Conservation (phyloP, 2,329 filamentous ascomycete species). For the Fusarium concolor region DNA sequence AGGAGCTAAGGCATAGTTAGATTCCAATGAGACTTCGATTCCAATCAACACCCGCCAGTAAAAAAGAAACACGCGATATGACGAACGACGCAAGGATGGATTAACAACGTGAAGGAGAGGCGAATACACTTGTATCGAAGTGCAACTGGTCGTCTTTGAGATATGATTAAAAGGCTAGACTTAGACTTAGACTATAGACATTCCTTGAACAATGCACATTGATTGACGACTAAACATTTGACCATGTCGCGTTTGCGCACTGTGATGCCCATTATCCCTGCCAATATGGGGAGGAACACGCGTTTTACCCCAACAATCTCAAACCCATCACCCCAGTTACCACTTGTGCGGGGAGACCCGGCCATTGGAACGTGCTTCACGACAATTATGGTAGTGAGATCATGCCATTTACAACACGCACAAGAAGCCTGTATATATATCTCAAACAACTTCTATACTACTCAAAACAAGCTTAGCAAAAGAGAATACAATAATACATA, state of each 20-base stretch:
- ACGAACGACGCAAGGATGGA: constrained; percentile 18
- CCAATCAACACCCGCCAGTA: constrained; percentile 33
- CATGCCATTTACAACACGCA: too few species aligned
- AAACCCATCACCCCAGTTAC: background rate
- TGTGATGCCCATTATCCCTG: too few species aligned
- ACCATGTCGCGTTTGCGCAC: too few species aligned
- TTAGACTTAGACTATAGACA: constrained; percentile 32
- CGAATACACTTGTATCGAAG: background rate
- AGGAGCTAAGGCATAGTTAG: constrained; percentile 38
- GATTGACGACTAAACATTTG: background rate
- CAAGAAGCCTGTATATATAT: too few species aligned
- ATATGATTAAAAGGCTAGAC: constrained; percentile 1
- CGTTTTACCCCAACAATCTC: background rate
- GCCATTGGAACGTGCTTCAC: too few species aligned
- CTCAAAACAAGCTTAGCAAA: too few species aligned
- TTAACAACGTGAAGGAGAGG: constrained; percentile 20
- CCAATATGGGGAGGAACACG: background rate
- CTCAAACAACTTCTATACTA: too few species aligned
- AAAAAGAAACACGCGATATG: background rate
- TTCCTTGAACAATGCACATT: constrained; percentile 7
- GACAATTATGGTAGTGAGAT: too few species aligned
- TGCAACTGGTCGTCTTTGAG: constrained; percentile 11
- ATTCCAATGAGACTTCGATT: constrained; percentile 34
- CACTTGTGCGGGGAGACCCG: background rate
- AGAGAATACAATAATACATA: too few species aligned